Evolutionary conservation across 2,329 filamentous ascomycete species (phyloP).

Genomic region (Zymoseptoria crescenta): DNA sequence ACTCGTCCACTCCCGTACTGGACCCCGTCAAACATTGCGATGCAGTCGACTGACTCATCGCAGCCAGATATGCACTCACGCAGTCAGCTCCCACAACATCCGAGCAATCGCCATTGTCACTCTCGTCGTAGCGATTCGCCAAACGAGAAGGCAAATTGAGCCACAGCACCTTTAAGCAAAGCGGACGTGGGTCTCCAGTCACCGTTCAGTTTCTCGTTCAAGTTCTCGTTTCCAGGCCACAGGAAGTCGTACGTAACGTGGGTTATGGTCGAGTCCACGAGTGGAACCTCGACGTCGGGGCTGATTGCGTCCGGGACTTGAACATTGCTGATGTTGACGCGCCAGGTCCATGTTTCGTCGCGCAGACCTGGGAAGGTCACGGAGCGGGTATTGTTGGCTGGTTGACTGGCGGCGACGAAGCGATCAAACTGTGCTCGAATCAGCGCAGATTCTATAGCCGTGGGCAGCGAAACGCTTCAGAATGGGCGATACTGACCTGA

Average conservation of each 20-base stretch:
- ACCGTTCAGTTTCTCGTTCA: neutral
- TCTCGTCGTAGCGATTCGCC: neutral
- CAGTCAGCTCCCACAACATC: neutral
- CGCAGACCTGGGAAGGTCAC: neutral
- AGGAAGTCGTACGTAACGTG: neutral
- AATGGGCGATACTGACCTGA: too few species aligned
- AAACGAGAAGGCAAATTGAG: too few species aligned
- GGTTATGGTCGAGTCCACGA: neutral
- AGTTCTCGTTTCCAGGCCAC: neutral
- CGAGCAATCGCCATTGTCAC: neutral
- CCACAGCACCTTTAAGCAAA: neutral
- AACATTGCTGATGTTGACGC: neutral
- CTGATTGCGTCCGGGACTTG: neutral
- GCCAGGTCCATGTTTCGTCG: neutral
- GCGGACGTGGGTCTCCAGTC: neutral
- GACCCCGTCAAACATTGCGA: too few species aligned
- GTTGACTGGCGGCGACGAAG: too few species aligned
- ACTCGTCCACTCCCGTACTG: too few species aligned
- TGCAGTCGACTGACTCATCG: too few species aligned
- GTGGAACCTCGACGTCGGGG: too few species aligned
- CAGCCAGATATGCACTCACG: too few species aligned
- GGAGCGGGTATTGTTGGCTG: neutral
- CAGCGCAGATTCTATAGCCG: too few species aligned
- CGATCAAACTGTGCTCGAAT: too few species aligned
- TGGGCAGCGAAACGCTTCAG: too few species aligned